phyloP scores from a whole-genome alignment of 2,329 filamentous ascomycete genomes.

The Alternaria consortialis region DNA sequence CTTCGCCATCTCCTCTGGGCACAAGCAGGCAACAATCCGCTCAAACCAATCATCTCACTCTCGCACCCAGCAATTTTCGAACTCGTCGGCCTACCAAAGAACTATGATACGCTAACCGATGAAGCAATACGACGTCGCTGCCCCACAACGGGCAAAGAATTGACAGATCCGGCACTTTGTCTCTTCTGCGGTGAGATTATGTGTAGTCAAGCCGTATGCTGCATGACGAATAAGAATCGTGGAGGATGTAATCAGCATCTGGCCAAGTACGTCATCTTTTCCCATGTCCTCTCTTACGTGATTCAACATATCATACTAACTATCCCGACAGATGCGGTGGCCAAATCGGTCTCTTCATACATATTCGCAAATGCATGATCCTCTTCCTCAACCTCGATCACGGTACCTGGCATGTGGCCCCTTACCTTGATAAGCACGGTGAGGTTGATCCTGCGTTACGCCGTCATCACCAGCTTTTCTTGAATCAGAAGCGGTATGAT shows the following conservation, averaged over 20 bases:
- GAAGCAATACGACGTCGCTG: constrained; percentile 86
- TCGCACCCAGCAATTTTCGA: constrained; percentile 94
- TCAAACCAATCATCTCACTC: constrained; percentile 57
- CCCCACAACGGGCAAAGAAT: constrained; percentile 88
- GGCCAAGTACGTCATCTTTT: constrained; percentile 69
- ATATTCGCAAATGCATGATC: constrained; percentile 93
- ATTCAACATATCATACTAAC: constrained; percentile 6
- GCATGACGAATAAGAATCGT: constrained; percentile 70
- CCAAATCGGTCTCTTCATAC: constrained; percentile 92
- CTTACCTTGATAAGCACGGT: constrained; percentile 95
- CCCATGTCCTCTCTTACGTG: constrained; percentile 20
- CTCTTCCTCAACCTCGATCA: constrained; percentile 84
- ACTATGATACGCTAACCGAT: constrained; percentile 91
- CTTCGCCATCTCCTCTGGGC: constrained; percentile 67
- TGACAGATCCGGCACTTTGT: constrained; percentile 90
- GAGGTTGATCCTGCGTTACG: constrained; percentile 90
- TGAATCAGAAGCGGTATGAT: constrained; percentile 95
- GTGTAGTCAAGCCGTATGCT: constrained; percentile 93
- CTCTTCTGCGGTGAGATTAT: constrained; percentile 97
- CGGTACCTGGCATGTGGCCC: constrained; percentile 85
- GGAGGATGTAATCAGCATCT: constrained; percentile 86
- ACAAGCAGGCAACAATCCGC: constrained; percentile 53
- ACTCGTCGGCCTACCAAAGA: constrained; percentile 87
- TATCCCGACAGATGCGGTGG: constrained; percentile 75
- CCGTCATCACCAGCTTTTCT: constrained; percentile 85